These are phyloP conservation scores for Colletotrichum tanaceti DNA, from an alignment of 2,329 filamentous ascomycete genomes.

Conservation along the genomic window DNA sequence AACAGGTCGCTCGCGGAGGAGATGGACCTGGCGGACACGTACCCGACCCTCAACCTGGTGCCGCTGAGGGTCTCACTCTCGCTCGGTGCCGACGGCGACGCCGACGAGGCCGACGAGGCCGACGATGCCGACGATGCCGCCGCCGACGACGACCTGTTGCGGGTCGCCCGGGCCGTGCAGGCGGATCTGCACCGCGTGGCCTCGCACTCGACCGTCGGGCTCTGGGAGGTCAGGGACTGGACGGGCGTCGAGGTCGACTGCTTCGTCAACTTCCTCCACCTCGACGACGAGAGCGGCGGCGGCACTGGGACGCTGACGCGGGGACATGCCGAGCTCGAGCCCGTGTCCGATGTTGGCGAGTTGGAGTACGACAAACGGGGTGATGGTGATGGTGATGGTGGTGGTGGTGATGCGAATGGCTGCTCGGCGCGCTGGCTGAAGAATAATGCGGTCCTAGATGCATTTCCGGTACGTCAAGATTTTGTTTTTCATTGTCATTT, in stretches of 20 bases:
- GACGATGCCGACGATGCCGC: no score
- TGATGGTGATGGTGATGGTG: no score
- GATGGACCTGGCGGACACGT: slow-evolving; percentile 60
- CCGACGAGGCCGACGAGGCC: no score
- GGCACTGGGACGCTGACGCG: not conserved
- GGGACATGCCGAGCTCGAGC: not conserved
- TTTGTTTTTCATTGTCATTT: no score
- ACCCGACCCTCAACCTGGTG: slow-evolving; percentile 83
- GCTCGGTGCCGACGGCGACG: slow-evolving; percentile 43
- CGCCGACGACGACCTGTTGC: slow-evolving; percentile 51
- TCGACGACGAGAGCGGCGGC: slow-evolving; percentile 46
- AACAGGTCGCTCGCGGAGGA: slow-evolving; percentile 72
- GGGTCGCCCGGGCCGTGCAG: slow-evolving; percentile 72
- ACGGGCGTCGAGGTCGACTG: slow-evolving; percentile 76
- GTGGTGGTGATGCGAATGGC: not conserved
- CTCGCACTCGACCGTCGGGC: slow-evolving; percentile 63
- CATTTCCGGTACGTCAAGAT: slow-evolving; percentile 48
- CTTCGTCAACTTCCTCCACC: slow-evolving; percentile 84
- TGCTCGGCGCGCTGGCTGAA: slow-evolving; percentile 39
- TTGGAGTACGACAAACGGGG: no score
- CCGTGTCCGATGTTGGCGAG: slow-evolving; percentile 46
- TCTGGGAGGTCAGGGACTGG: slow-evolving; percentile 81
- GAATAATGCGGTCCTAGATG: slow-evolving; percentile 45
- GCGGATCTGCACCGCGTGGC: slow-evolving; percentile 73
- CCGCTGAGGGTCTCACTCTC: slow-evolving; percentile 69